phyloP scores from a whole-genome alignment of 2,329 filamentous ascomycete genomes.

The Graphilbum fragrans region DNA sequence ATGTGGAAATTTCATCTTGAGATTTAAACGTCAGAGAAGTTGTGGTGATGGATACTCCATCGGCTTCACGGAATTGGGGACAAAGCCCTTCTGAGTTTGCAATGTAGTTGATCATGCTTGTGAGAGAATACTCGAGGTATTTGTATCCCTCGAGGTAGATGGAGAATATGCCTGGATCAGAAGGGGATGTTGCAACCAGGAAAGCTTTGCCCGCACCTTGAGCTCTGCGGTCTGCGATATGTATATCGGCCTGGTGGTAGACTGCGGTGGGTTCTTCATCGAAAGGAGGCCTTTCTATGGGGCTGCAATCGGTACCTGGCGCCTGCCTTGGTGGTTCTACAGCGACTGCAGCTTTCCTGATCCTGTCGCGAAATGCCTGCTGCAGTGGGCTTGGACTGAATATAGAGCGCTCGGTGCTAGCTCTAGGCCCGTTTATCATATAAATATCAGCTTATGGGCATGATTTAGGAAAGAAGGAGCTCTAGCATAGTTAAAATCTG shows the following conservation, averaged over 20 bases:
- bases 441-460: no score
- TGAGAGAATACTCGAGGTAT: constrained; percentile 9
- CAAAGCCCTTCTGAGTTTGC: constrained; percentile 5
- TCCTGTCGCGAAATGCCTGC: no score
- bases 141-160: constrained; percentile 7
- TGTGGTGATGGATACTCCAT: constrained; percentile 7
- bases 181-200: constrained; percentile 1
- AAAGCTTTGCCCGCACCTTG: constrained; percentile 6
- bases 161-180: constrained; percentile 2
- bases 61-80: constrained; percentile 8
- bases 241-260: constrained; percentile 5
- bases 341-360: neutral
- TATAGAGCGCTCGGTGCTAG: no score
- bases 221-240: constrained; percentile 6
- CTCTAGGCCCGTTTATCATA: no score
- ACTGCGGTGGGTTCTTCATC: neutral
- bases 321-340: neutral
- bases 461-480: no score
- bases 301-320: neutral
- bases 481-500: no score
- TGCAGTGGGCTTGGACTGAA: no score
- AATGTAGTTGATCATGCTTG: constrained; percentile 10
- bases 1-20: constrained; percentile 5
- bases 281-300: neutral
- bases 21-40: constrained; percentile 5